Conservation (phyloP, 106 monocot genomes). For the Narthecium ossifragum region DNA sequence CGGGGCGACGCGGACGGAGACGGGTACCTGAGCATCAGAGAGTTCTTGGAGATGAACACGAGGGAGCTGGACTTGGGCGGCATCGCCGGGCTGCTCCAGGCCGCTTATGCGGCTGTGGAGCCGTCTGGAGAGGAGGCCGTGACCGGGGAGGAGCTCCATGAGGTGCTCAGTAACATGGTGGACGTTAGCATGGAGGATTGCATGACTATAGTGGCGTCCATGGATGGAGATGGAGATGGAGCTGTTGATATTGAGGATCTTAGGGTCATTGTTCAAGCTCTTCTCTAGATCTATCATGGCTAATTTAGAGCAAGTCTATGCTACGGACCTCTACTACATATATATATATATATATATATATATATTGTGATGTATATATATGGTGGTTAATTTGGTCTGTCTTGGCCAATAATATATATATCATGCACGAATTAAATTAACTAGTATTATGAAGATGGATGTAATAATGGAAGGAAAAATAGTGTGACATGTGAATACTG, state of each 20-base stretch:
- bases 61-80: constrained; percentile 23
- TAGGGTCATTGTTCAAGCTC: constrained; percentile 23
- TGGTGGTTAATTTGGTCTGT: no score
- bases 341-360: no score
- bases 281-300: no score
- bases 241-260: constrained; percentile 34
- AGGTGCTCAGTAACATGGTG: constrained; percentile 18
- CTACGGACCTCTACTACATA: no score
- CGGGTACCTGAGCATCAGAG: constrained; percentile 23
- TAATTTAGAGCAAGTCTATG: no score
- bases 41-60: constrained; percentile 27
- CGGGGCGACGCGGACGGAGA: constrained; percentile 20
- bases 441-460: no score
- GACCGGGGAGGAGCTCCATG: constrained; percentile 30
- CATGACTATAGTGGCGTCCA: constrained; percentile 29
- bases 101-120: constrained; percentile 13
- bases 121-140: constrained; percentile 9
- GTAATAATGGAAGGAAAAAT: no score
- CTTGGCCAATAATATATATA: no score
- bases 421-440: no score
- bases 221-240: constrained; percentile 52
- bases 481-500: no score
- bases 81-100: constrained; percentile 19
- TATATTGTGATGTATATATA: no score
- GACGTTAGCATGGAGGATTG: constrained; percentile 28